Evolutionary conservation across 2,329 filamentous ascomycete species (phyloP), one percentile per base, ranked within the genome.

Genomic region (Ophiostoma angusticollis): DNA sequence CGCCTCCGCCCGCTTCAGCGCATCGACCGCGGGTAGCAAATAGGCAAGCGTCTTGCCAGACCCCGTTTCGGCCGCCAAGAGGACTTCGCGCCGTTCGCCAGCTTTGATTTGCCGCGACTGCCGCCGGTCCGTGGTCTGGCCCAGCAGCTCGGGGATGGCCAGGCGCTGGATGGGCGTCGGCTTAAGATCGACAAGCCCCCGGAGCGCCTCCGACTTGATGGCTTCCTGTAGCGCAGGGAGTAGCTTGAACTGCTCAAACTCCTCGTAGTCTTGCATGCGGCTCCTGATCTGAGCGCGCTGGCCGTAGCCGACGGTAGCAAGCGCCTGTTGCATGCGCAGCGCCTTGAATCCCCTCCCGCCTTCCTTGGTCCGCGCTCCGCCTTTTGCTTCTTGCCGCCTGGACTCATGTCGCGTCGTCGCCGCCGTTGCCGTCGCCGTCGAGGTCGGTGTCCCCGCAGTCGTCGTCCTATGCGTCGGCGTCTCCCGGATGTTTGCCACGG

Each of bases 31-130:
- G 0, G 91, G 93, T 5, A 95, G 61, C 5, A 96, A 65, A 54
- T 98, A 98, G 8, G 91, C 85, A 45, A 98, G 65, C 1, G 91
- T 98, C 65, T 98, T 98, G 44, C 91, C 91, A 1, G 91, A 96
- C 11, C 91, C 91, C 0, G 91, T 98, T 65, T 98, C 91, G 9
- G 91, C 91, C 4, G 91, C 91, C 35, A 98, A 68, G 11, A 98
- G 68, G 54, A 84, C 95, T 61, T 65, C 71, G 43, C 61, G 59
- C 13, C 35, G 35, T 25, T 31, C 28, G 17, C 29, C 35, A 6
- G 38, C 23, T 4, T 22, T 11, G 4, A 6, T 6, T 31, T 40
- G 41, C n/a, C 36, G 37, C 19, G 35, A 31, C 27, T 7, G 18
- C 4, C 44, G 32, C 9, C 31, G 24, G 34, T 43, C 59, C 16